Conservation (phyloP, 148 eudicot genomes). For the Persicaria tinctoria region DNA sequence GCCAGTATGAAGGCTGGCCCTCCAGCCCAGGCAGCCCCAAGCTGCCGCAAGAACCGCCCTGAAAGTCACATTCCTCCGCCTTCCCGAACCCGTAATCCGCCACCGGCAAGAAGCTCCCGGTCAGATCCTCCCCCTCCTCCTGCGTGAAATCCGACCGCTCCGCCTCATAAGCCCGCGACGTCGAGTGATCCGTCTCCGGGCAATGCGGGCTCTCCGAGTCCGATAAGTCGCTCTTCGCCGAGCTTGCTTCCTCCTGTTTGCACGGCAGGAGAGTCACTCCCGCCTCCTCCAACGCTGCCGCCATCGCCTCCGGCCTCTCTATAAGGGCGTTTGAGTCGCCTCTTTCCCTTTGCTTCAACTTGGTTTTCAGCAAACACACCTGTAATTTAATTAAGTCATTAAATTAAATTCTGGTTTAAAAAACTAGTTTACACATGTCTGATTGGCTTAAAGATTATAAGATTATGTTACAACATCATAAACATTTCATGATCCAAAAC, state of each 20-base stretch:
- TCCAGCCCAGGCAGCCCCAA: slow-evolving; percentile 1
- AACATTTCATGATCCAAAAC: too few relatives aligned
- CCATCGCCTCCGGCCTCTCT: background rate
- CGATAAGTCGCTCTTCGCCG: slow-evolving; percentile 51
- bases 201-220: slow-evolving; percentile 56
- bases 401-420: too few relatives aligned
- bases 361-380: slow-evolving; percentile 10
- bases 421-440: too few relatives aligned
- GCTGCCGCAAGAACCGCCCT: background rate
- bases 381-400: background rate
- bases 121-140: background rate
- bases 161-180: background rate
- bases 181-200: background rate
- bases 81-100: background rate
- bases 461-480: too few relatives aligned
- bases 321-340: slow-evolving; percentile 6
- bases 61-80: slow-evolving; percentile 1
- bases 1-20: slow-evolving; percentile 1
- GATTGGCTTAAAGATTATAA: too few relatives aligned
- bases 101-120: background rate
- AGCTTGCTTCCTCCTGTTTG: slow-evolving; percentile 51
- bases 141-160: background rate
- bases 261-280: background rate
- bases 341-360: slow-evolving; percentile 21
- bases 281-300: background rate